Evolutionary conservation across 2,329 filamentous ascomycete species (phyloP).

Genomic region (Alternaria sp.): DNA sequence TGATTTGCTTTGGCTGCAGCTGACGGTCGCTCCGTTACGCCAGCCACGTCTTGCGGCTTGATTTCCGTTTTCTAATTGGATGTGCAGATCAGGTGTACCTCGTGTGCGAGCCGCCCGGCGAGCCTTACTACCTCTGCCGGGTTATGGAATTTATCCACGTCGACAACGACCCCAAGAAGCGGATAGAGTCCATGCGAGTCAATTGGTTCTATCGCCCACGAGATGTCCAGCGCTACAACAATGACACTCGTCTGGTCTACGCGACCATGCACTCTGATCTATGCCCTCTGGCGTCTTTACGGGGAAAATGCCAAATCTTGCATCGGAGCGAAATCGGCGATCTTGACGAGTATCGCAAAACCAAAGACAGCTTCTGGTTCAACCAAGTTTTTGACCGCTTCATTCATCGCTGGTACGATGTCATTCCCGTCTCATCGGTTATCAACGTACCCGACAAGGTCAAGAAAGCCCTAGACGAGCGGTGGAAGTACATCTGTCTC

Average conservation of each 20-base stretch:
- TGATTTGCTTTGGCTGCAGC: slow-evolving; percentile 28
- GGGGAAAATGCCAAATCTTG: slow-evolving; percentile 89
- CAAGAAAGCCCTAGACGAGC: slow-evolving; percentile 92
- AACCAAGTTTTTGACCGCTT: slow-evolving; percentile 98
- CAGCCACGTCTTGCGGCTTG: slow-evolving; percentile 37
- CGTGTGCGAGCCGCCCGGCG: slow-evolving; percentile 94
- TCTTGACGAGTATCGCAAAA: slow-evolving; percentile 83
- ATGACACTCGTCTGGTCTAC: slow-evolving; percentile 89
- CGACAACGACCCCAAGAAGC: slow-evolving; percentile 70
- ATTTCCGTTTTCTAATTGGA: slow-evolving; percentile 45
- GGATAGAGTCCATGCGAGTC: slow-evolving; percentile 85
- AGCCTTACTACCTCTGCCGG: slow-evolving; percentile 95
- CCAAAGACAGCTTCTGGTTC: slow-evolving; percentile 91
- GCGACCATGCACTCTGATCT: slow-evolving; percentile 99
- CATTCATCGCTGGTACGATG: slow-evolving; percentile 97
- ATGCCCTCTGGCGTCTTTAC: slow-evolving; percentile 87
- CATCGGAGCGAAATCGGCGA: slow-evolving; percentile 86
- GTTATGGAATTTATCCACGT: slow-evolving; percentile 97
- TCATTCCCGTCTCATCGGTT: slow-evolving; percentile 88
- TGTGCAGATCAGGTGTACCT: slow-evolving; percentile 84
- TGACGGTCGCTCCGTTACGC: slow-evolving; percentile 34
- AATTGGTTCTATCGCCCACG: slow-evolving; percentile 99
- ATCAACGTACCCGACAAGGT: slow-evolving; percentile 96
- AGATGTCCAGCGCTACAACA: slow-evolving; percentile 90
- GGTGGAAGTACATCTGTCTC: slow-evolving; percentile 95